Evolutionary conservation across 495 filamentous ascomycete genomes (phyloP).

Genomic region (Podospora conica): DNA sequence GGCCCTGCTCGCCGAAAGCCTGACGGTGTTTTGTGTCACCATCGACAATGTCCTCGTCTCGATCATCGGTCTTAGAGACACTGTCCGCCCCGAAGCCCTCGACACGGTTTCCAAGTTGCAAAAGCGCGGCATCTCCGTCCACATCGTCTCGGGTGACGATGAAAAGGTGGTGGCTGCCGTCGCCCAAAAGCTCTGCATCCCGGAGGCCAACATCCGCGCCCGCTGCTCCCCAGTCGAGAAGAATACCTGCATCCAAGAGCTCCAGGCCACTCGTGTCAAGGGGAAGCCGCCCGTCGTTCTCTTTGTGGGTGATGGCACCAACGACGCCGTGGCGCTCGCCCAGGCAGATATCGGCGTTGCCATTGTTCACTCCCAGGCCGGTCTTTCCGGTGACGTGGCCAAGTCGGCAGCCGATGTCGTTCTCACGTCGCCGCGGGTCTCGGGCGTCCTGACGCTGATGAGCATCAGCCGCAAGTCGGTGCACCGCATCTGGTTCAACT

Average conservation of each 20-base stretch:
- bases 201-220: conserved; percentile 38
- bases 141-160: conserved; percentile 68
- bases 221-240: conserved; percentile 58
- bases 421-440: conserved; percentile 50
- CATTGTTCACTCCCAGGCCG: conserved; percentile 48
- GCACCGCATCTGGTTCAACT: conserved; percentile 60
- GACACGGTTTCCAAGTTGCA: conserved; percentile 45
- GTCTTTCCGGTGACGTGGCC: conserved; percentile 59
- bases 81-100: conserved; percentile 51
- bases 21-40: conserved; percentile 60
- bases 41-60: conserved; percentile 45
- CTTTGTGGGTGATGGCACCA: conserved; percentile 76
- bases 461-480: conserved; percentile 51
- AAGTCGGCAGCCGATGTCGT: conserved; percentile 64
- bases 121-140: conserved; percentile 50
- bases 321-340: conserved; percentile 69
- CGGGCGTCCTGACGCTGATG: conserved; percentile 53
- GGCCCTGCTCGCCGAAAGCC: conserved; percentile 37
- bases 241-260: conserved; percentile 49
- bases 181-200: conserved; percentile 50
- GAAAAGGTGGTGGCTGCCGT: conserved; percentile 50
- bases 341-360: conserved; percentile 64
- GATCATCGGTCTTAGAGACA: conserved; percentile 55
- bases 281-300: conserved; percentile 40
- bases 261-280: conserved; percentile 18